Base-by-base conservation (phyloP, 768 basidiomycete species). In the Boletus huronensis region DNA sequence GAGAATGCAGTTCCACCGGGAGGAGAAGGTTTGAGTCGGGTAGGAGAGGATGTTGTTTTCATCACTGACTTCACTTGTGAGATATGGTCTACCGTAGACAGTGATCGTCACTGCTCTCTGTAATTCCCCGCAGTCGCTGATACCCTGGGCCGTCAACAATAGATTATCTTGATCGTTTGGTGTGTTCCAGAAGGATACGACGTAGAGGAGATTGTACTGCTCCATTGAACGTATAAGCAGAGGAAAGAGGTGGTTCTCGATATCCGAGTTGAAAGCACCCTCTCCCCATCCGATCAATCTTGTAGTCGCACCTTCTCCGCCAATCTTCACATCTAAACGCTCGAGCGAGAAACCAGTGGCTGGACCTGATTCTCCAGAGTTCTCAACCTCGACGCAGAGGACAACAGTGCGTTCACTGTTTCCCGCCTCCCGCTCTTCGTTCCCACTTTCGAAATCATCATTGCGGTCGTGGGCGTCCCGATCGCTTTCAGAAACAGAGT, bases 311-410 rank as follows among this genome's bases (percentile, higher is more conserved):
- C 79, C 81, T 47, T 81, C 79, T 5, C 91, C 91, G 25, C 88
- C 83, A 36, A 97, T 82, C 29, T 77, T 79, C 6, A 97, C 85
- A 14, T 85, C 81, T 5, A 94, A 82, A 44, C 75, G 80, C 64
- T 93, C 88, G 1, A 97, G 81, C 50, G 83, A 75, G 65, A 93
- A 95, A 1, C 85, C 84, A 44, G 85, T 79, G 6, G 75, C 72
- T 29, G 77, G 65, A 4, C 79, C 80, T 3, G 81, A 77, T 17
- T 87, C 87, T 14, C 85, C 84, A 1, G 85, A 80, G 63, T 94
- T 93, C 70, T 94, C 92, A 41, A 97, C 77, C 63, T 97, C 94
- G 5, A 97, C 85, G 55, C 89, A 93, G n/a, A 97, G 81, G 6
- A 95, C 85, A 23, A 95, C 84, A 0, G 90, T 91, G 44, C 86